Evolutionary conservation across 352 stramenopile species (phyloP).

Genomic region (Pythium aristosporum): DNA sequence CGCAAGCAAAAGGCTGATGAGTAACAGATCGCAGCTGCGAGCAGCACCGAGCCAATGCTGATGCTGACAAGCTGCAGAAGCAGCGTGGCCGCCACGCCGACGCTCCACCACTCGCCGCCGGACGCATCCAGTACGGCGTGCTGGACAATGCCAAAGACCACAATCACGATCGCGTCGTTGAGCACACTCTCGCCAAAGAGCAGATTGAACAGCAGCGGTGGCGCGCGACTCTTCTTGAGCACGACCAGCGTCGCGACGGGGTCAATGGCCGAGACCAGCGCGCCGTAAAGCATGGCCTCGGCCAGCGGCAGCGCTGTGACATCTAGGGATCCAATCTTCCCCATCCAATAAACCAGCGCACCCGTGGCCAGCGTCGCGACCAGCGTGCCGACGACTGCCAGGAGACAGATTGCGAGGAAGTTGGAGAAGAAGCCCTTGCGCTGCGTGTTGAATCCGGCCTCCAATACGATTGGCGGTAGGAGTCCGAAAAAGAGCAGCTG

Average conservation of each 20-base stretch:
- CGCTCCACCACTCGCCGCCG: background rate
- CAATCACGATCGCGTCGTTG: constrained; percentile 72
- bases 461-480: constrained; percentile 55
- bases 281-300: constrained; percentile 88
- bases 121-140: background rate
- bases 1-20: constrained; percentile 36
- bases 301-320: constrained; percentile 42
- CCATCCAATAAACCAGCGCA: constrained; percentile 38
- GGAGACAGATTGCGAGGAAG: constrained; percentile 33
- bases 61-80: constrained; percentile 35
- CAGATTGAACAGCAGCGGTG: constrained; percentile 90
- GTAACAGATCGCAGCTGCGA: constrained; percentile 47
- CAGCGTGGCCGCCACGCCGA: background rate
- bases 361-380: constrained; percentile 49
- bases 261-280: constrained; percentile 91
- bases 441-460: constrained; percentile 59
- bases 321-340: constrained; percentile 8
- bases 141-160: constrained; percentile 24
- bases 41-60: constrained; percentile 43
- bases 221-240: constrained; percentile 79
- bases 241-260: constrained; percentile 89
- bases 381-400: constrained; percentile 46
- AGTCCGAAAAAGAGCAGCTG: constrained; percentile 15
- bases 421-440: constrained; percentile 53
- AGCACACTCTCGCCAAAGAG: constrained; percentile 90